Evolutionary conservation across 106 monocot genomes (phyloP), one percentile per base, ranked within the genome.

Genomic region (Platanthera zijinensis): DNA sequence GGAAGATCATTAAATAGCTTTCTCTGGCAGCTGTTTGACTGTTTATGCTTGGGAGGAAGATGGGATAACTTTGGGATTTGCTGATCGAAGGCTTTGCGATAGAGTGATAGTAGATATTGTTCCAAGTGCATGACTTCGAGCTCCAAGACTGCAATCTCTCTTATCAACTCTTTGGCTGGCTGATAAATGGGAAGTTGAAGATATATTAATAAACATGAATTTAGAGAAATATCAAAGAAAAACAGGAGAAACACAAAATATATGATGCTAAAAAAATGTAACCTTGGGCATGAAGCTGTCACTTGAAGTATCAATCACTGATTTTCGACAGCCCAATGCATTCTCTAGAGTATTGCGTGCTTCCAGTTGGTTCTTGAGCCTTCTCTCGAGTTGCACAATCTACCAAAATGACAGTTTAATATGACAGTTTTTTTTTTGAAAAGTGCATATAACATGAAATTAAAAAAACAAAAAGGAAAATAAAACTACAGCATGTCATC

Each of bases 331-430:
- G 51, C 89, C 97, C 81, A 99, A 47, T 75, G 89, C 94, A 71
- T 92, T 92, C 74, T 99, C 97, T 52, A 99, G 79, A 72, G 79
- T 77, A 64, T 49, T 75, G 5, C 91, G 86, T 74, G 86, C 82
- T 7, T 62, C 52, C 76, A 87, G 46, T 53, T 94, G 97, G 80
- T 90, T 90, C 77, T 90, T 84, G 47, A 99, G 79, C 57, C 84
- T 64, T 83, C 84, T 86, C 82, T 92, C 97, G 7, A 99, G 89
- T 76, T 88, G 85, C 57, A 82, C 52, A 80, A 99, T 99, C 97
- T 99, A 86, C 71, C 79, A 49, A 19, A 70, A 46, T 1, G 50
- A 72, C 6, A 22, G 15, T 47, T 39, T 7, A 22, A 30, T 32
- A 13, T 32, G 21, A 6, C 8, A 30, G 46, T 69, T 69, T n/a